Evolutionary conservation across 768 basidiomycete species (phyloP).

Genomic region (Tricholoma sp.): DNA sequence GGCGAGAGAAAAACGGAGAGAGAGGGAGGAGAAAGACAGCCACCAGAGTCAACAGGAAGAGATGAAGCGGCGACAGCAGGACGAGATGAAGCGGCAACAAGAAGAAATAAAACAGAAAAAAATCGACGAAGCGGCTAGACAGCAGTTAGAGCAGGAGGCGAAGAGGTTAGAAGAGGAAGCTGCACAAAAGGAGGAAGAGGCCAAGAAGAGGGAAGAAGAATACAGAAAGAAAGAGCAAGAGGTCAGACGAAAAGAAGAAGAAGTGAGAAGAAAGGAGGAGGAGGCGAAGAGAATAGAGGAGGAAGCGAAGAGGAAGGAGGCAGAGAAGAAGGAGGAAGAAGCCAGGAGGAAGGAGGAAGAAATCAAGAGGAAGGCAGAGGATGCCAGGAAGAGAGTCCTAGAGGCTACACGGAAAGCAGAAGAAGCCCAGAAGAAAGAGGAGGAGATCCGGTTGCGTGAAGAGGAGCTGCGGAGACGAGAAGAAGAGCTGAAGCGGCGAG

Average conservation of each 20-base stretch:
- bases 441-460: conserved; percentile 22
- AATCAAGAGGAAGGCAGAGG: conserved; percentile 28
- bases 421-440: conserved; percentile 16
- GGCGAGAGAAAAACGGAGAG: conserved; percentile 16
- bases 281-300: conserved; percentile 22
- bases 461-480: conserved; percentile 28
- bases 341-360: conserved; percentile 22
- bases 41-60: conserved; percentile 18
- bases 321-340: conserved; percentile 15
- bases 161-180: conserved; percentile 22
- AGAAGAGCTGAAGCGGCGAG: conserved; percentile 29
- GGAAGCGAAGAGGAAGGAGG: conserved; percentile 19
- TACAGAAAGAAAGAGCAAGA: conserved; percentile 18
- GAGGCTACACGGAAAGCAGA: conserved; percentile 14
- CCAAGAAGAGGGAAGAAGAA: conserved; percentile 13
- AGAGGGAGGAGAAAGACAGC: conserved; percentile 13
- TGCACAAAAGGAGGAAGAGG: conserved; percentile 25
- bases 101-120: conserved; percentile 19
- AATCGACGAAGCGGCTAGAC: conserved; percentile 8
- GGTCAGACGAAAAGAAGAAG: conserved; percentile 12
- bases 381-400: conserved; percentile 27
- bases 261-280: conserved; percentile 20
- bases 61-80: conserved; percentile 22
- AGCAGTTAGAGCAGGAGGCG: conserved; percentile 24
- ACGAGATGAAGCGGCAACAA: conserved; percentile 19